Conservation (phyloP, 192 early-diverging fungal species). For the Spinellus fusiger region DNA sequence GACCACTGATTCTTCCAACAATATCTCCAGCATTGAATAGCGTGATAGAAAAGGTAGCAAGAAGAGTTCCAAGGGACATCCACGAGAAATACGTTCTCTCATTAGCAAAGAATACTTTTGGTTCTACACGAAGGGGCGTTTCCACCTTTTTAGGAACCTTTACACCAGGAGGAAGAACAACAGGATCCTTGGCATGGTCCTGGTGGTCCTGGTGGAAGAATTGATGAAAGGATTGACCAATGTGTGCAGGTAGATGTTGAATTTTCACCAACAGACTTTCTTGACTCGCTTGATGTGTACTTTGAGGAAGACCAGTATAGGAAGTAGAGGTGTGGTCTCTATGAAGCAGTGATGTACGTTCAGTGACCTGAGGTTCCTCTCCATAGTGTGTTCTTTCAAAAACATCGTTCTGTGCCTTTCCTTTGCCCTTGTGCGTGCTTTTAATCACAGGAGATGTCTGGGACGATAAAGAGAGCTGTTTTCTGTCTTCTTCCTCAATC, state of each 20-base stretch:
- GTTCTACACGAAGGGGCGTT: conserved; percentile 65
- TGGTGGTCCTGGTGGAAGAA: not conserved
- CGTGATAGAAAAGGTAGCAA: conserved; percentile 63
- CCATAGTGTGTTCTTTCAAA: not conserved
- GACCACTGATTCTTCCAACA: conserved; percentile 58
- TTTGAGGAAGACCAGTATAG: not conserved
- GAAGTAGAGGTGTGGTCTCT: not conserved
- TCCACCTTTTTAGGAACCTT: conserved; percentile 38
- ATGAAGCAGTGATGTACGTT: conserved; percentile 10
- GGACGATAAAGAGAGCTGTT: conserved; percentile 21
- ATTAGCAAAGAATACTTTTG: conserved; percentile 85
- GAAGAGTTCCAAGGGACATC: conserved; percentile 70
- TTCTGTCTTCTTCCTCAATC: conserved; percentile 20
- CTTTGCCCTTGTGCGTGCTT: conserved; percentile 10
- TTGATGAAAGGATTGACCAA: not conserved
- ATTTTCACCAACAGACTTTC: not conserved
- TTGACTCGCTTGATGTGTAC: not conserved
- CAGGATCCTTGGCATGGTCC: conserved; percentile 5
- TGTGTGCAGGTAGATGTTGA: not conserved
- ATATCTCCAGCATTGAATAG: conserved; percentile 73
- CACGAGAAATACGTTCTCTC: conserved; percentile 82
- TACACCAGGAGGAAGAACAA: conserved; percentile 30
- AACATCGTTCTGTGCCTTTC: conserved; percentile 4
- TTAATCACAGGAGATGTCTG: conserved; percentile 9
- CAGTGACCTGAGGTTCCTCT: not conserved